These are phyloP conservation scores for Elsinoe arachidis DNA, from an alignment of 2,329 filamentous ascomycete species.

Conservation along the genomic window DNA sequence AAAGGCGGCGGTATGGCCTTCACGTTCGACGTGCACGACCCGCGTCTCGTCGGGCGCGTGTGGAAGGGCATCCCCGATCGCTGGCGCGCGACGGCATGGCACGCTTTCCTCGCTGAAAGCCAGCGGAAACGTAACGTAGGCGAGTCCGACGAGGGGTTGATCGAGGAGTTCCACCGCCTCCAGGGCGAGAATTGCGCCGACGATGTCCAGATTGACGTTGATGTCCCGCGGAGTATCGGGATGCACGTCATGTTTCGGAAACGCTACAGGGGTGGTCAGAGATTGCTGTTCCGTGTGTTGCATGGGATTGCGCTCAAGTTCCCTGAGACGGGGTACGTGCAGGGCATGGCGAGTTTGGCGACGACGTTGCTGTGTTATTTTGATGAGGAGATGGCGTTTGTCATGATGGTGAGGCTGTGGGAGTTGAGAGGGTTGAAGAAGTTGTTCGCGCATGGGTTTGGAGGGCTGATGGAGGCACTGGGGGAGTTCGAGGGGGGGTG, in stretches of 20 bases:
- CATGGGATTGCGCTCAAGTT: conserved; percentile 89
- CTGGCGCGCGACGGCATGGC: conserved; percentile 91
- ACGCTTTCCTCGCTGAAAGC: conserved; percentile 75
- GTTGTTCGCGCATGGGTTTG: conserved; percentile 76
- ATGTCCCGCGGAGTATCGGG: conserved; percentile 90
- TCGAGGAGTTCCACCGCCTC: conserved; percentile 61
- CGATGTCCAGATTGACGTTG: conserved; percentile 93
- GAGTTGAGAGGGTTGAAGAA: conserved; percentile 75
- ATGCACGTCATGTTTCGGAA: conserved; percentile 95
- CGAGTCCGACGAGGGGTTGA: conserved; percentile 61
- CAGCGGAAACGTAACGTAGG: conserved; percentile 56
- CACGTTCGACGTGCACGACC: conserved; percentile 72
- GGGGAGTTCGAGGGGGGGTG: conserved; percentile 77
- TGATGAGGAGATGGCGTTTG: conserved; percentile 86
- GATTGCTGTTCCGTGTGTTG: conserved; percentile 82
- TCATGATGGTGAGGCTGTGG: conserved; percentile 96
- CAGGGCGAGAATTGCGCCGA: conserved; percentile 71
- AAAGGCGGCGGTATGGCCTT: conserved; percentile 54
- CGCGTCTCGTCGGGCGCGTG: conserved; percentile 75
- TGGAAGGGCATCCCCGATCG: conserved; percentile 98
- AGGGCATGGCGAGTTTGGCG: conserved; percentile 91
- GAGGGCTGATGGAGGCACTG: conserved; percentile 76
- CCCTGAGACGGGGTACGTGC: conserved; percentile 85
- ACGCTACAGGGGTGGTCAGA: conserved; percentile 84
- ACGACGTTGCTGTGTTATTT: conserved; percentile 94